These are phyloP conservation scores for Fusarium annulatum DNA, from an alignment of 2,329 filamentous ascomycete species.

Conservation along the genomic window DNA sequence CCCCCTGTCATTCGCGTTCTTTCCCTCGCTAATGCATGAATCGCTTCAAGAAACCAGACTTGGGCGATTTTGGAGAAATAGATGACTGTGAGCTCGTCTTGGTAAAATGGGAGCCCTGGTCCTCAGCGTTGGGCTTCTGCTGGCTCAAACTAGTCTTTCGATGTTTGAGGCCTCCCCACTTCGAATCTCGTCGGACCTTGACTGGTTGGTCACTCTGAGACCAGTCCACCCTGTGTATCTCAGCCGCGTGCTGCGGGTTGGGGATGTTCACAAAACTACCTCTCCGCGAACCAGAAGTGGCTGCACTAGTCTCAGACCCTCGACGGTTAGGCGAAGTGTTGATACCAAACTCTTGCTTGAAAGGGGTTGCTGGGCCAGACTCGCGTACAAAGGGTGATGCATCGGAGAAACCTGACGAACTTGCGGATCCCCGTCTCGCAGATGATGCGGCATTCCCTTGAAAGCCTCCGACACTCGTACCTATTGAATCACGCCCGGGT, in stretches of 20 bases:
- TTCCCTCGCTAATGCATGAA: conserved; percentile 55
- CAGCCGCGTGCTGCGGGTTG: conserved; percentile 34
- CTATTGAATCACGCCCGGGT: conserved; percentile 25
- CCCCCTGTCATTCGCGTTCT: background rate
- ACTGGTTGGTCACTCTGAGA: conserved; percentile 64
- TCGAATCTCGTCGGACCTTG: conserved; percentile 57
- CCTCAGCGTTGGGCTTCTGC: conserved; percentile 38
- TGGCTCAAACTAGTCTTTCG: conserved; percentile 52
- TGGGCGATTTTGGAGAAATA: conserved; percentile 49
- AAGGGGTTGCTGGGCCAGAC: conserved; percentile 29
- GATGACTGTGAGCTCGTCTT: conserved; percentile 9
- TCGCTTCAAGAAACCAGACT: conserved; percentile 55
- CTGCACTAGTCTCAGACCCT: conserved; percentile 30
- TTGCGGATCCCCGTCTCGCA: conserved; percentile 26
- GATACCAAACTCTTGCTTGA: conserved; percentile 31
- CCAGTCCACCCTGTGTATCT: conserved; percentile 65
- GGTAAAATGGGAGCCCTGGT: conserved; percentile 13
- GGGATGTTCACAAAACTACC: conserved; percentile 26
- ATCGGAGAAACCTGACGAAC: conserved; percentile 36
- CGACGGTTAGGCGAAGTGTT: conserved; percentile 26
- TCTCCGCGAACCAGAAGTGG: conserved; percentile 28
- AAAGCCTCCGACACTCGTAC: conserved; percentile 12
- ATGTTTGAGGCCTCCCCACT: conserved; percentile 59
- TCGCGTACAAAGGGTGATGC: conserved; percentile 29
- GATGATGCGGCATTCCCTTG: conserved; percentile 5